A percentile compares a stretch with the other conserved stretches of the same genome.
Evolutionary conservation across 192 early-diverging fungal species (phyloP).

Genomic region (Linnemannia schmuckeri): DNA sequence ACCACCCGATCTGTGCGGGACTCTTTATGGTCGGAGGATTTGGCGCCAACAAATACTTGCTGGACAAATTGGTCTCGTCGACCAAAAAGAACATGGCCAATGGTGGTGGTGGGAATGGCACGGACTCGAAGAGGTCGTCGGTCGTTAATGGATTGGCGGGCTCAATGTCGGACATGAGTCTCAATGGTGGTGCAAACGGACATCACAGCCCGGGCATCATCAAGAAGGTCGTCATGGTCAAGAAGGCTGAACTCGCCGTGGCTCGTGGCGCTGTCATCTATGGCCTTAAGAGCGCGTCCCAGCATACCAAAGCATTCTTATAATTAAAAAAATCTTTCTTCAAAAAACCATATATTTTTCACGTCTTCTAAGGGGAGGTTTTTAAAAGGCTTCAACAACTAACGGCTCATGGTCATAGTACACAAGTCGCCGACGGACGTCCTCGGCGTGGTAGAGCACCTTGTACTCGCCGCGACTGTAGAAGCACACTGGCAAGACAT

Average conservation of each 20-base stretch:
- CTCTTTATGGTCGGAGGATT: constrained; percentile 68
- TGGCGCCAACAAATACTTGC: constrained; percentile 63
- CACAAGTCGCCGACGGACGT: constrained; percentile 62
- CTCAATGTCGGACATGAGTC: constrained; percentile 41
- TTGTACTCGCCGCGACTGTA: constrained; percentile 68
- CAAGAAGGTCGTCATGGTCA: constrained; percentile 54
- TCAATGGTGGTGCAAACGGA: constrained; percentile 11
- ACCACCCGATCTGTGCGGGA: constrained; percentile 54
- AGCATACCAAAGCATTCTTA: constrained; percentile 50
- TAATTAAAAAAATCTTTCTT: constrained; percentile 5
- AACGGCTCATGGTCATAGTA: constrained; percentile 68
- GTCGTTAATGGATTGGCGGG: constrained; percentile 1
- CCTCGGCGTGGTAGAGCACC: constrained; percentile 69
- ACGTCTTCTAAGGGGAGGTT: neutral
- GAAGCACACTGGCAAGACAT: constrained; percentile 67
- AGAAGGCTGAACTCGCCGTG: constrained; percentile 52
- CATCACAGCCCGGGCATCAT: constrained; percentile 26
- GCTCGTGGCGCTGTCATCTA: constrained; percentile 56
- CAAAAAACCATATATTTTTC: neutral
- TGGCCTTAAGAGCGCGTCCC: constrained; percentile 57
- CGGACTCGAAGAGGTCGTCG: constrained; percentile 12
- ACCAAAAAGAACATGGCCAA: constrained; percentile 12
- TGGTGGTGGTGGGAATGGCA: neutral
- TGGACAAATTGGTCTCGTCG: constrained; percentile 19
- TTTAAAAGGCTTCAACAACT: constrained; percentile 55